phyloP scores from a whole-genome alignment of 768 basidiomycete genomes.

The Boletus rubropictus region DNA sequence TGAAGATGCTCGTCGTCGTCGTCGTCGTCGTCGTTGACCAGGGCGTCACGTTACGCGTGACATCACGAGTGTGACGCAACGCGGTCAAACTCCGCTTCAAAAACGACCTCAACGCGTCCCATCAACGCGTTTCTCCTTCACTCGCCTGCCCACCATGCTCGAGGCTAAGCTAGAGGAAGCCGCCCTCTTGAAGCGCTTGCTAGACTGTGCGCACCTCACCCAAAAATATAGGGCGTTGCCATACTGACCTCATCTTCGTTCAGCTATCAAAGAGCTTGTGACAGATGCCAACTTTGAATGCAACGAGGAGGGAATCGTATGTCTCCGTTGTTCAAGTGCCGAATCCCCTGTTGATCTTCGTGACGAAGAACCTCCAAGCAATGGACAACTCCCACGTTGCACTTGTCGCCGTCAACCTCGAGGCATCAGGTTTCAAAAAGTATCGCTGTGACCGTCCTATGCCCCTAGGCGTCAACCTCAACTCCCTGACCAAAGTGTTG shows the following conservation, averaged over 20 bases:
- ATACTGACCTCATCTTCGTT: slow-evolving; percentile 5
- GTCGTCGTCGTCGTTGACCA: background rate
- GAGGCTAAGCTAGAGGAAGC: slow-evolving; percentile 92
- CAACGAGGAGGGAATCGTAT: slow-evolving; percentile 86
- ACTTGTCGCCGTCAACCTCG: slow-evolving; percentile 82
- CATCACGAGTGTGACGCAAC: slow-evolving; percentile 24
- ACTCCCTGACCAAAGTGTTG: slow-evolving; percentile 87
- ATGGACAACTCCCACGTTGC: slow-evolving; percentile 99
- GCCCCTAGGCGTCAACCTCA: slow-evolving; percentile 83
- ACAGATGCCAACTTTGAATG: slow-evolving; percentile 98
- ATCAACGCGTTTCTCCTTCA: slow-evolving; percentile 13
- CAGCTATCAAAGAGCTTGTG: slow-evolving; percentile 96
- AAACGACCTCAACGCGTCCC: slow-evolving; percentile 28
- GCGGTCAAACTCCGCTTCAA: slow-evolving; percentile 33
- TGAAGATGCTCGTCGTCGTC: background rate
- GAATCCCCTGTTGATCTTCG: background rate
- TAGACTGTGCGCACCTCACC: slow-evolving; percentile 66
- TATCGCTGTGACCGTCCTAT: slow-evolving; percentile 96
- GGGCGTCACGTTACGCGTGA: slow-evolving; percentile 25
- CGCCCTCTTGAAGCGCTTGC: slow-evolving; percentile 81
- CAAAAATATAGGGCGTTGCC: background rate
- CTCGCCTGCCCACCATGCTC: slow-evolving; percentile 46
- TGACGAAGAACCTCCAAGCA: slow-evolving; percentile 74
- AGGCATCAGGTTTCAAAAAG: slow-evolving; percentile 71
- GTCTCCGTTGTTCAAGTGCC: slow-evolving; percentile 19